Base-by-base conservation (phyloP, 495 filamentous ascomycete genomes). In the Aspergillus haitiensis region DNA sequence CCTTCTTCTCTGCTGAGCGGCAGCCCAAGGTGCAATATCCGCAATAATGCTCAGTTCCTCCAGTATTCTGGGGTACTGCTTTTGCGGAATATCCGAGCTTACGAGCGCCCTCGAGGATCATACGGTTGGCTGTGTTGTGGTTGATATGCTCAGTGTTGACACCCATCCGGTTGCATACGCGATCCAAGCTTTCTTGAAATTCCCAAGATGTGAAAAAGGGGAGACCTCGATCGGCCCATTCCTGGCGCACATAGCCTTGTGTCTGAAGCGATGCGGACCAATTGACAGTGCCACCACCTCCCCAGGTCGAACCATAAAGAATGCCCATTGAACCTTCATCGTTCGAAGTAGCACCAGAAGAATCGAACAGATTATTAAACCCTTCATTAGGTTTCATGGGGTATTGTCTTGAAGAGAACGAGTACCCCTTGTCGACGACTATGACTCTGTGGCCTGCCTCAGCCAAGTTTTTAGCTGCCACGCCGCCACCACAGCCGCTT, bases 241-340 rank as follows among this genome's bases (percentile, higher is more conserved):
- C 90, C 59, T 85, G 78, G 12, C 91, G 81, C 0, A 97, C 89
- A 61, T 80, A 93, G 13, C 79, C 86, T 71, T 93, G 93, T 0
- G 88, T 88, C 68, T 93, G 90, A 36, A 97, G 71, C 12, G 82
- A 82, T n/a, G 89, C 93, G 39, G 86, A 88, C 92, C 92, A 96
- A 66, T 96, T 96, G 57, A 97, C 71, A 2, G 89, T 90, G 0
- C 92, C 91, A 37, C 93, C 93, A 50, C 93, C 93, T 39, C 93
- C 93, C 83, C 88, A 97, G 21, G 82, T 86, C 16, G 83, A 82
- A 3, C 88, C 92, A 0, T 89, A 83, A n/a, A 89, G 64, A 1
- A 92, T 64, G 21, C 69, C 78, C 50, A 88, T 72, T 12, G 77
- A 79, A 11, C 79, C 78, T 66, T 94, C 89, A n/a, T 90, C 89